A percentile compares a stretch with the other conserved stretches of the same genome.
phyloP scores from a whole-genome alignment of 306 rosid species.

The Pachyrhizus erosus region DNA sequence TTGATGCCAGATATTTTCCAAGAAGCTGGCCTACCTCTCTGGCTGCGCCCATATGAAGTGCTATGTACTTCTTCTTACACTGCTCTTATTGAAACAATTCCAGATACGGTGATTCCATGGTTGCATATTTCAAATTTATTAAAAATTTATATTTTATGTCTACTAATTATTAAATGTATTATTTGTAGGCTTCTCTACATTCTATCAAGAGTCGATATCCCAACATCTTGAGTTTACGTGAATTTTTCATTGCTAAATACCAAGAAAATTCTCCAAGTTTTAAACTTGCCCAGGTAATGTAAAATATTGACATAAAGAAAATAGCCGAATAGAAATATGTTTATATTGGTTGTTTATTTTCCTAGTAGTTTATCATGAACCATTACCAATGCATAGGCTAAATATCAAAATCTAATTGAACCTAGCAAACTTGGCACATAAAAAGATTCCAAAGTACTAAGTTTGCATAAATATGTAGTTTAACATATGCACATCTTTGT shows the following conservation, averaged over 20 bases:
- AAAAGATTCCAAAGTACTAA: background rate
- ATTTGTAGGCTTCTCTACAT: constrained; percentile 87
- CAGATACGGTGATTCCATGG: constrained; percentile 78
- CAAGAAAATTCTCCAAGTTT: constrained; percentile 85
- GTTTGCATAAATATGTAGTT: background rate
- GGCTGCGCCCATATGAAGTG: constrained; percentile 98
- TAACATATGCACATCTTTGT: background rate
- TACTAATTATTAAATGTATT: constrained; percentile 8
- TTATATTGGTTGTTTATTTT: constrained; percentile 7
- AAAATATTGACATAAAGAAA: background rate
- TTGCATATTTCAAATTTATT: constrained; percentile 37
- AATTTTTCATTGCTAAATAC: constrained; percentile 83
- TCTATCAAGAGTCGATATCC: constrained; percentile 90
- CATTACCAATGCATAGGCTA: background rate
- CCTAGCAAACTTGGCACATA: background rate
- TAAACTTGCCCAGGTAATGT: constrained; percentile 94
- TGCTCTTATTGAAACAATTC: constrained; percentile 96
- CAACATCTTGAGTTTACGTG: constrained; percentile 78
- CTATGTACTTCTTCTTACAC: constrained; percentile 91
- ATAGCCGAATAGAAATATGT: background rate
- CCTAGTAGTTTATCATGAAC: background rate
- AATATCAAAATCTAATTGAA: background rate
- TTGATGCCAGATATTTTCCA: constrained; percentile 89
- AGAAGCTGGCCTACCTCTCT: constrained; percentile 99
- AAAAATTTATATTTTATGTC: constrained; percentile 13